These are phyloP conservation scores for Colletotrichum tropicale DNA, from an alignment of 2,329 filamentous ascomycete genomes.

Conservation along the genomic window DNA sequence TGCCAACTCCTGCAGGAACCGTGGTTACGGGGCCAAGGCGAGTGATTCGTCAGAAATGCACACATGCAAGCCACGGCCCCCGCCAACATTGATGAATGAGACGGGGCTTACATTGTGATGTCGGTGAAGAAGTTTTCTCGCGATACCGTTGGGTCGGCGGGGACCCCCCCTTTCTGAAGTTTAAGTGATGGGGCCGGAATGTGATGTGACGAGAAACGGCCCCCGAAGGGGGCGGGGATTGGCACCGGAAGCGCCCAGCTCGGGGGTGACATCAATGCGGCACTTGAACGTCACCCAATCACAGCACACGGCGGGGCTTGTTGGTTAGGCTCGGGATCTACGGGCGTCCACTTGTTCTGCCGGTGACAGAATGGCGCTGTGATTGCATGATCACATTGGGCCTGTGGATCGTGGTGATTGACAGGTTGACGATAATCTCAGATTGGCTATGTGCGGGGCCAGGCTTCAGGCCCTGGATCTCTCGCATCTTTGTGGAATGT, in stretches of 20 bases:
- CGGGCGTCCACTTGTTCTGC: background rate
- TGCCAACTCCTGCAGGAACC: background rate
- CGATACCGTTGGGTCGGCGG: background rate
- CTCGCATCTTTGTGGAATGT: background rate
- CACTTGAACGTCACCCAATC: background rate
- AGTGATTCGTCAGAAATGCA: background rate
- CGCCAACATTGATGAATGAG: background rate
- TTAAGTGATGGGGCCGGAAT: constrained; percentile 1
- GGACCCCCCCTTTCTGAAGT: background rate
- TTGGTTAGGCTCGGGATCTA: constrained; percentile 10
- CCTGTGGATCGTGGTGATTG: background rate
- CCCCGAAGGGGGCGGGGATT: constrained; percentile 10
- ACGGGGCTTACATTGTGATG: background rate
- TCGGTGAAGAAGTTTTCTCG: background rate
- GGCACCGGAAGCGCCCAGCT: constrained; percentile 19
- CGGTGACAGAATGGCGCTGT: background rate
- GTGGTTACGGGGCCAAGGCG: background rate
- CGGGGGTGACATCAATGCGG: background rate
- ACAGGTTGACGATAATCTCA: background rate
- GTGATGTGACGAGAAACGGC: constrained; percentile 12
- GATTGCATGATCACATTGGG: background rate
- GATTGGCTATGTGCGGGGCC: background rate
- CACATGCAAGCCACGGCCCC: background rate
- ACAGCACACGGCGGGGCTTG: background rate
- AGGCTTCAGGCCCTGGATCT: background rate